phyloP scores from a whole-genome alignment of 2,329 filamentous ascomycete genomes.

The Diaporthe vexans region DNA sequence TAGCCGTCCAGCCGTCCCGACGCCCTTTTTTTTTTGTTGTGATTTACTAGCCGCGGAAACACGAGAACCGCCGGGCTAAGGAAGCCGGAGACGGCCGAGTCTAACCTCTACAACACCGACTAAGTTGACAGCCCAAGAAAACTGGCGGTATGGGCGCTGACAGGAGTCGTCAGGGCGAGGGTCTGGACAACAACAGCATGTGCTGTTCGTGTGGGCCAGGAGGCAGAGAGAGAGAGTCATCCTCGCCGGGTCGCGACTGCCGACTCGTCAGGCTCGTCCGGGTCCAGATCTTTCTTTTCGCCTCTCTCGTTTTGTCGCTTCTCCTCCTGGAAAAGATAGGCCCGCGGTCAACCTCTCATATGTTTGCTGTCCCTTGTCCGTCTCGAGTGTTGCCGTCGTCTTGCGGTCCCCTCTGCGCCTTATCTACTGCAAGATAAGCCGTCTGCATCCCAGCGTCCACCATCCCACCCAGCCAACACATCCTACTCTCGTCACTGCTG shows the following conservation, averaged over 20 bases:
- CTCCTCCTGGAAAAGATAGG: background rate
- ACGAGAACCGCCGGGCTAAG: constrained; percentile 20
- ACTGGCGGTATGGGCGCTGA: constrained; percentile 28
- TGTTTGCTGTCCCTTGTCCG: background rate
- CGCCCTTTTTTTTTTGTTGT: background rate
- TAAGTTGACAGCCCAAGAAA: background rate
- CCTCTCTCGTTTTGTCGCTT: background rate
- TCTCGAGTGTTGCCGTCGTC: background rate
- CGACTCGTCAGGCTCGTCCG: background rate
- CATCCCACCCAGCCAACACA: constrained; percentile 21
- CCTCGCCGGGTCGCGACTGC: background rate
- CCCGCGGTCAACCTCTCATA: constrained; percentile 16
- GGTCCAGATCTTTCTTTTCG: background rate
- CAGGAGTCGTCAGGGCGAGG: background rate
- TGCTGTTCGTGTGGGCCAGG: constrained; percentile 21
- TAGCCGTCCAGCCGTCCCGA: background rate
- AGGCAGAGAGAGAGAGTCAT: background rate
- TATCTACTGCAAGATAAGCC: constrained; percentile 33
- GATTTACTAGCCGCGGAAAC: constrained; percentile 7
- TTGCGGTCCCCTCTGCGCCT: constrained; percentile 14
- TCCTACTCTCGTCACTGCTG: background rate
- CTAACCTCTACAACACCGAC: background rate
- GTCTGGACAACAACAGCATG: constrained; percentile 22
- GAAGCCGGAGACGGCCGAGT: constrained; percentile 8
- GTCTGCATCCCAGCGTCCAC: constrained; percentile 1